A percentile compares a stretch with the other conserved stretches of the same genome.
phyloP scores from a whole-genome alignment of 2,329 filamentous ascomycete genomes.

The Claviceps pazoutovae region DNA sequence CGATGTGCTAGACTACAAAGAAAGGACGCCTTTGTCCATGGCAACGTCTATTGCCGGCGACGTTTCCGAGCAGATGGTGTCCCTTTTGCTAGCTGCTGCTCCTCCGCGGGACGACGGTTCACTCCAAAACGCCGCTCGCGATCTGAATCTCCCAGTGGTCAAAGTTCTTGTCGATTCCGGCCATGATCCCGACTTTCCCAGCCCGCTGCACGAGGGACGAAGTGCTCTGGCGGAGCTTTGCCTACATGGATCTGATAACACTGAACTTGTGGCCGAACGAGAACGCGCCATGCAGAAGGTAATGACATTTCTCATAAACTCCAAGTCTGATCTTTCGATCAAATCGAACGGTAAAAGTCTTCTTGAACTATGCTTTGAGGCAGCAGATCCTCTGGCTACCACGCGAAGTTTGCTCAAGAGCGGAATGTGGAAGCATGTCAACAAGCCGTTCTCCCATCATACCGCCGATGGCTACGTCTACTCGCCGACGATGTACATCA shows the following conservation, averaged over 20 bases:
- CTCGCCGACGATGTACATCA: slow-evolving; percentile 50
- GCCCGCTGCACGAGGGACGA: slow-evolving; percentile 45
- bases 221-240: slow-evolving; percentile 52
- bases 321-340: slow-evolving; percentile 42
- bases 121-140: slow-evolving; percentile 48
- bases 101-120: slow-evolving; percentile 50
- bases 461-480: slow-evolving; percentile 40
- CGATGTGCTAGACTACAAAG: slow-evolving; percentile 40
- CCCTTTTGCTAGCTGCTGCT: slow-evolving; percentile 38
- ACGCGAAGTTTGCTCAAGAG: slow-evolving; percentile 46
- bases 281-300: slow-evolving; percentile 43
- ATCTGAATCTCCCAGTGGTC: slow-evolving; percentile 43
- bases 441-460: slow-evolving; percentile 43
- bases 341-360: slow-evolving; percentile 43
- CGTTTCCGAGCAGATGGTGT: slow-evolving; percentile 38
- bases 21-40: slow-evolving; percentile 46
- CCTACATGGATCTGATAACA: slow-evolving; percentile 35
- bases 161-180: slow-evolving; percentile 42
- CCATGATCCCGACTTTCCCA: slow-evolving; percentile 53
- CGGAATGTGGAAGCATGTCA: slow-evolving; percentile 51
- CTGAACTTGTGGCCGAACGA: slow-evolving; percentile 28
- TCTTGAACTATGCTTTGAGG: slow-evolving; percentile 46
- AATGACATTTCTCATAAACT: slow-evolving; percentile 40
- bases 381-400: slow-evolving; percentile 37
- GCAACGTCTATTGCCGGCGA: slow-evolving; percentile 42